Evolutionary conservation across 2,329 filamentous ascomycete species (phyloP), one percentile per base, ranked within the genome.

Genomic region (Apiospora kogelbergensis): DNA sequence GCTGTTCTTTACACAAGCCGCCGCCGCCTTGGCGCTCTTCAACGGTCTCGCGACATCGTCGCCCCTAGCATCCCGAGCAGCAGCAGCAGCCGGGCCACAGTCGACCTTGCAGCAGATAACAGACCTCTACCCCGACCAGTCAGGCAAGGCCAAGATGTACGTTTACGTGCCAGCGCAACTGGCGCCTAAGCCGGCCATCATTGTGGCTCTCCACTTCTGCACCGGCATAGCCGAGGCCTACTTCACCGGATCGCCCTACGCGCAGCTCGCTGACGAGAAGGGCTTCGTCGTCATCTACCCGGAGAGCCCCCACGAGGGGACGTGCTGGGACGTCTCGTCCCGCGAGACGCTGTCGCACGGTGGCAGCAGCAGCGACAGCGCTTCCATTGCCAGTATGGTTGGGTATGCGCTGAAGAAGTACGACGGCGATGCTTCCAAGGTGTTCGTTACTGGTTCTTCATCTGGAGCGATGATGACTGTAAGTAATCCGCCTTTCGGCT

Each of bases 281-380:
- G 82, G 82, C 45, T 81, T 82, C 71, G 78, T 84, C 41, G 82
- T 86, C 70, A 86, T 90, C 74, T 90, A 87, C 77, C 86, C 87
- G 0, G 81, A 83, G 71, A 84, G 83, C 1, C 85, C 85, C 0
- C 83, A 86, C 72, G 76, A 76, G 20, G 86, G 80, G 15, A 79
- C 78, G 22, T 90, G 88, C 80, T 90, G 87, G 86, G 88, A 90
- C 70, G 87, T 89, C 2, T 84, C 83, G 20, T 85, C 83, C 22
- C 79, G 78, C 42, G 37, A 26, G 22, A 53, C 68, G 2, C 42
- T 69, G 3, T 84, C 82, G 2, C 87, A 87, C 71, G 81, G 86
- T 68, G 86, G 85, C 2, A 86, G 87, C 26, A 86, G 87, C 26
- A 85, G 86, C 6, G 85, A 89, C 76, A 85, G 82, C 65, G 83